phyloP scores from a whole-genome alignment of 352 stramenopile species.

The Phytophthora sp. region DNA sequence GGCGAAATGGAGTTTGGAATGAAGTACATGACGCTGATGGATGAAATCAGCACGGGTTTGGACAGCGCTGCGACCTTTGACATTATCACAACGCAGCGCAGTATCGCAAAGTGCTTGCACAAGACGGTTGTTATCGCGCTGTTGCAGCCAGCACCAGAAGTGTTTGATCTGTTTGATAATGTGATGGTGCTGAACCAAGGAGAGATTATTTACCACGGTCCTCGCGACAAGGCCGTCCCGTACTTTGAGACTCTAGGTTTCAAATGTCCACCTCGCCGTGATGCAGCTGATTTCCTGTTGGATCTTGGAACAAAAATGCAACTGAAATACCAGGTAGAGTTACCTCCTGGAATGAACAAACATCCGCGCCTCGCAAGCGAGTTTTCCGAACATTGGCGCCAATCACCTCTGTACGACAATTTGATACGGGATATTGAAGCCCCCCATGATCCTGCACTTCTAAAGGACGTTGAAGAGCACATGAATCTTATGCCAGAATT shows the following conservation, averaged over 20 bases:
- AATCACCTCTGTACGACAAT: conserved; percentile 2
- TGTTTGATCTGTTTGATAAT: conserved; percentile 65
- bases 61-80: conserved; percentile 91
- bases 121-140: conserved; percentile 64
- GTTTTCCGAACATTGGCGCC: conserved; percentile 26
- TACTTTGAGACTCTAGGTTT: conserved; percentile 54
- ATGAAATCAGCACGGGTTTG: conserved; percentile 93
- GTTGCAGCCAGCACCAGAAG: conserved; percentile 59
- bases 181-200: conserved; percentile 65
- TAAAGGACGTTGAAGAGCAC: conserved; percentile 63
- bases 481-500: conserved; percentile 66
- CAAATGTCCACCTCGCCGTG: conserved; percentile 43
- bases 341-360: conserved; percentile 7
- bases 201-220: conserved; percentile 68
- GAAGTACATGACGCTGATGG: conserved; percentile 78
- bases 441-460: conserved; percentile 6
- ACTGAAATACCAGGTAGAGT: conserved; percentile 33
- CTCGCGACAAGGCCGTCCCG: conserved; percentile 31
- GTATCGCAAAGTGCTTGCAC: conserved; percentile 45
- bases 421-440: conserved; percentile 10
- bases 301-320: conserved; percentile 55
- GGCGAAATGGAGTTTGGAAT: conserved; percentile 84
- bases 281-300: conserved; percentile 61
- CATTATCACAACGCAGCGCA: conserved; percentile 79
- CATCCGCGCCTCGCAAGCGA: conserved; percentile 30